These are phyloP conservation scores for Cutaneotrichosporon mucoides DNA, from an alignment of 1,284 basidiomycete genomes.

Conservation along the genomic window DNA sequence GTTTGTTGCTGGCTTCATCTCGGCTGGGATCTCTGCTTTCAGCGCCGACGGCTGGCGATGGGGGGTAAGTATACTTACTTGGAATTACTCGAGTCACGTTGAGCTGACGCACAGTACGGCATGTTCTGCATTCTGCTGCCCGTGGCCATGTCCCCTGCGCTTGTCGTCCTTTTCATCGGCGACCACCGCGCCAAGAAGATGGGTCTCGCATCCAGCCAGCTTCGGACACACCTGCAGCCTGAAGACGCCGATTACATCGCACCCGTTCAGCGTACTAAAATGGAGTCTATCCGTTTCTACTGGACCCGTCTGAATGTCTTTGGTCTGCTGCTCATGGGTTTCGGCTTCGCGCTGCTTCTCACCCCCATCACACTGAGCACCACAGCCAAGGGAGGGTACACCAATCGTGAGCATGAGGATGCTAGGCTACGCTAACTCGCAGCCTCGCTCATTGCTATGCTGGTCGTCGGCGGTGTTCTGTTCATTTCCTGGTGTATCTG, in stretches of 20 bases:
- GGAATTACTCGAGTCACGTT: no score
- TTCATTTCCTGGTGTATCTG: constrained; percentile 45
- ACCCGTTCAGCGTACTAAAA: no score
- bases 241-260: no score
- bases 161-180: constrained; percentile 25
- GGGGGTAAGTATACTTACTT: constrained; percentile 47
- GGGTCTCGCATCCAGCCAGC: background rate
- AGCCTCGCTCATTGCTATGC: constrained; percentile 49
- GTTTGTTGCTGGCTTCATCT: constrained; percentile 43
- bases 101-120: constrained; percentile 17
- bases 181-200: constrained; percentile 6
- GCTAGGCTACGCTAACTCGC: background rate
- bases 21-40: constrained; percentile 55
- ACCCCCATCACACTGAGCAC: constrained; percentile 44
- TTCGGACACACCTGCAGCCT: no score
- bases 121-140: constrained; percentile 49
- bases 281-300: constrained; percentile 10
- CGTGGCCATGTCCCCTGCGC: constrained; percentile 17
- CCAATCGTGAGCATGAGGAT: constrained; percentile 8
- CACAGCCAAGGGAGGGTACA: constrained; percentile 41
- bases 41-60: constrained; percentile 60
- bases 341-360: constrained; percentile 46
- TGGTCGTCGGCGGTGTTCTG: constrained; percentile 44
- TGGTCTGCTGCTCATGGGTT: constrained; percentile 46
- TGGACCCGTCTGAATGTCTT: constrained; percentile 41